Base-by-base conservation (phyloP, 306 rosid genomes). In the Ochetophila trinervis region DNA sequence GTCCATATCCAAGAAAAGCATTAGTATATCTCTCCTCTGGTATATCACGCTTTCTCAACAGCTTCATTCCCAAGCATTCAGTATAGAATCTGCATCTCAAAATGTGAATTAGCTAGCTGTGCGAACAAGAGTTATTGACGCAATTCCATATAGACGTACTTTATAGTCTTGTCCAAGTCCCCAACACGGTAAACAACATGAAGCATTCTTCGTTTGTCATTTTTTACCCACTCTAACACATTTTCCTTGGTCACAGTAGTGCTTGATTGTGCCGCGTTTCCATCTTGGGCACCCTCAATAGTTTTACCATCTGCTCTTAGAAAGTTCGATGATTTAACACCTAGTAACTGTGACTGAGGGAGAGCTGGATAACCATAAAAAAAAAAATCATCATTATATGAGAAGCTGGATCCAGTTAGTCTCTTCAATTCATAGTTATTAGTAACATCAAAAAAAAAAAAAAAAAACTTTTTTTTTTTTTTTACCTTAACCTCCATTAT, bases 31-130 rank as follows among this genome's bases (percentile, higher is more conserved):
- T 76, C 69, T 76, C 79, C 58, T 88, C 95, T 1, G 86, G 85
- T 82, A 78, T 72, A 82, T 88, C 91, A 24, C 84, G 88, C 63
- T 66, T 74, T 67, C 91, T 75, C 17, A 88, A 85, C 65, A 88
- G 59, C 80, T 85, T 85, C 95, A 88, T 85, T 57, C 91, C 95
- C n/a, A 88, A 79, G 51, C 91, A 85, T 76, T 88, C 88, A 0
- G 72, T 70, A 59, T 85, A 88, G 81, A 88, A 88, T 70, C 95
- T 85, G 86, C 76, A 85, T 23, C 18, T 4, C 54, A n/a, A 48
- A 16, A 36, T 3, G 24, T 23, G 13, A 53, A 27, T 57, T 8
- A 58, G 61, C 67, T 50, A 65, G 14, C 49, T 37, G 4, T 21
- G 7, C 2, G 5, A 27, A 63, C 42, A 3, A 6, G 3, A 42